phyloP scores from a whole-genome alignment of 169 alveolate species.

The Amoebophrya sp. region DNA sequence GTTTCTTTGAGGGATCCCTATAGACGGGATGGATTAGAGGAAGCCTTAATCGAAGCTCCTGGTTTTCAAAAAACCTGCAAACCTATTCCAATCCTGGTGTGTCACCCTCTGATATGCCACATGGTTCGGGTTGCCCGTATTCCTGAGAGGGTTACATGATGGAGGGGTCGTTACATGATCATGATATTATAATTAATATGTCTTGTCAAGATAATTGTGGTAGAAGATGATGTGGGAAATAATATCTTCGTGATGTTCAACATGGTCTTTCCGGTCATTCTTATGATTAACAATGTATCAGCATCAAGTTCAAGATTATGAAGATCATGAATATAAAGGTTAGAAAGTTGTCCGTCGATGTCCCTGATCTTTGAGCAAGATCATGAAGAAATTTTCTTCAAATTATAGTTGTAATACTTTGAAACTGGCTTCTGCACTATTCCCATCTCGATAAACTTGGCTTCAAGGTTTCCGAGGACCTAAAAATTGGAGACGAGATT shows the following conservation, averaged over 20 bases:
- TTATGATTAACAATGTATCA: not conserved
- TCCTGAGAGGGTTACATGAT: not conserved
- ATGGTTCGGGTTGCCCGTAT: slow-evolving; percentile 14
- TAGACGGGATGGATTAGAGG: no score
- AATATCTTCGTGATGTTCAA: not conserved
- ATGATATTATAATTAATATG: not conserved
- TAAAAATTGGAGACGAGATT: no score
- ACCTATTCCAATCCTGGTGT: slow-evolving; percentile 14
- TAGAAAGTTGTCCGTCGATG: not conserved
- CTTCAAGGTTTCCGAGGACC: not conserved
- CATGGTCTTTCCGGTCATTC: not conserved
- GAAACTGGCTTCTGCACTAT: not conserved
- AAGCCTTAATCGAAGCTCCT: no score
- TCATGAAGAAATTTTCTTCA: not conserved
- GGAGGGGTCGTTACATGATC: not conserved
- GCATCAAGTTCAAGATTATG: not conserved
- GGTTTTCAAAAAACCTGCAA: not conserved
- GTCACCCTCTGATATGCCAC: not conserved
- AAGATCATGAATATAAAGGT: not conserved
- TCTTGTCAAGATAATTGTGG: not conserved
- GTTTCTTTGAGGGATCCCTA: no score
- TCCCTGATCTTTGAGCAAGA: not conserved
- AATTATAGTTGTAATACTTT: not conserved
- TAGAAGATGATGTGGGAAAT: not conserved
- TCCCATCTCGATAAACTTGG: not conserved